Conservation (phyloP, 495 filamentous ascomycete genomes). For the Podospora pseudocomata region DNA sequence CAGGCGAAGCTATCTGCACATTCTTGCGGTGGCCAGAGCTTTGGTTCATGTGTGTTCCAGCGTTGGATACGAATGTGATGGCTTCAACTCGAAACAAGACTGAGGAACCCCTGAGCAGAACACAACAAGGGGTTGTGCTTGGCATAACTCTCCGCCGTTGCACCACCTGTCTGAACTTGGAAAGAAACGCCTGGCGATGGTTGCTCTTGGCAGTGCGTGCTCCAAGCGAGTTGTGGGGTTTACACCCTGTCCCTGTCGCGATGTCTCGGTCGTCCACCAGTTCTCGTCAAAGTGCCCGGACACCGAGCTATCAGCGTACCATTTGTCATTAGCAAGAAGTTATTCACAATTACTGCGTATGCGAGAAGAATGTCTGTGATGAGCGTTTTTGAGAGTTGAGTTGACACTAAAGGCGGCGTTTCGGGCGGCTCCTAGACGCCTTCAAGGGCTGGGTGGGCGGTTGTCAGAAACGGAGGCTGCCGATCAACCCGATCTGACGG, state of each 20-base stretch:
- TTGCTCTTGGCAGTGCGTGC: conserved; percentile 8
- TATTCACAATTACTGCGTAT: background rate
- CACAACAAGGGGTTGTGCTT: background rate
- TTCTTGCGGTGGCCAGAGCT: background rate
- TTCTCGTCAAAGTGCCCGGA: background rate
- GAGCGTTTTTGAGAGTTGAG: background rate
- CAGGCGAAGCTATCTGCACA: conserved; percentile 9
- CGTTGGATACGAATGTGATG: conserved; percentile 17
- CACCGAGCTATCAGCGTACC: background rate
- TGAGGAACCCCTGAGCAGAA: background rate
- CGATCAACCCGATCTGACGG: conserved; percentile 2
- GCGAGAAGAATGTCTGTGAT: background rate
- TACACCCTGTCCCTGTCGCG: background rate
- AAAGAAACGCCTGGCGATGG: conserved; percentile 13
- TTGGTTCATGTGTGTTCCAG: conserved; percentile 7
- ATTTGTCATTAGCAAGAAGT: background rate
- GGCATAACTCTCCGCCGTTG: conserved; percentile 3
- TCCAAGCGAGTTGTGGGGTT: conserved; percentile 10
- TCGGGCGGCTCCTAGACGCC: background rate
- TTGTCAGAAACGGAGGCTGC: conserved; percentile 6
- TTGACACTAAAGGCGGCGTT: background rate
- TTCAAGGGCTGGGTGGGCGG: background rate
- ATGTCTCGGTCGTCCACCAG: background rate
- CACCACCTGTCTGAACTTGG: conserved; percentile 15
- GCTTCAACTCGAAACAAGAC: conserved; percentile 16